Evolutionary conservation across 23 red algal species (phyloP).

Genomic region (Gracilaria domingensis): DNA sequence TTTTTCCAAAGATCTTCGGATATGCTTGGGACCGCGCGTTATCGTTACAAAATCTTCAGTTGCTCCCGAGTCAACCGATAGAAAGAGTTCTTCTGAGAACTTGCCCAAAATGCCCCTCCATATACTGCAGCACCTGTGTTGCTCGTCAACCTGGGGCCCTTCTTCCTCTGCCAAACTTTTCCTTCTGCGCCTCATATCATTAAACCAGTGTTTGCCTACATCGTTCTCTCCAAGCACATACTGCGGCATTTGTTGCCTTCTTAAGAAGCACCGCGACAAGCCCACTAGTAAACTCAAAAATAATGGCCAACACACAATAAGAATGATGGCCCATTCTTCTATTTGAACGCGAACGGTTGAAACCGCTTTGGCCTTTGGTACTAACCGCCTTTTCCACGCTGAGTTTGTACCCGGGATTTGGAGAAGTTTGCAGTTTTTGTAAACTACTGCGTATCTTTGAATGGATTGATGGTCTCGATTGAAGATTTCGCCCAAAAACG

Average conservation of each 20-base stretch:
- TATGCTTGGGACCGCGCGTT: background rate
- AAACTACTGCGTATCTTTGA: conserved; percentile 20
- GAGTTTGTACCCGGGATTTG: background rate
- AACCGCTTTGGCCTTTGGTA: background rate
- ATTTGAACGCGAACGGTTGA: background rate
- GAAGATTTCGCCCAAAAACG: background rate
- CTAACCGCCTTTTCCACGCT: background rate
- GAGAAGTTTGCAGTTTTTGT: conserved; percentile 10
- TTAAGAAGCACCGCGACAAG: background rate
- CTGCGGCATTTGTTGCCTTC: background rate
- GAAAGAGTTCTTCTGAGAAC: background rate
- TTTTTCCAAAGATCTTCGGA: background rate
- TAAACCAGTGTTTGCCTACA: conserved; percentile 5
- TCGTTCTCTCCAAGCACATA: background rate
- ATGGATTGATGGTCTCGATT: conserved; percentile 20
- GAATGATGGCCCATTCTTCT: conserved; percentile 21
- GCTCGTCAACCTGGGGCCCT: background rate
- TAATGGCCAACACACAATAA: conserved; percentile 14
- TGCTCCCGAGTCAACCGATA: conserved; percentile 21
- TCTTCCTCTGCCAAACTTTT: conserved; percentile 1
- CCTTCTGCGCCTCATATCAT: background rate
- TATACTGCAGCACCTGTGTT: background rate
- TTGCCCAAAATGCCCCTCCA: background rate
- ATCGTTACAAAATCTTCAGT: background rate
- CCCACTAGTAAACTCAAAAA: background rate